Percentiles rank a stretch among this genome's conserved stretches.
Evolutionary conservation across 257 asterid genomes (phyloP).

Genomic region (Scutellaria minor): DNA sequence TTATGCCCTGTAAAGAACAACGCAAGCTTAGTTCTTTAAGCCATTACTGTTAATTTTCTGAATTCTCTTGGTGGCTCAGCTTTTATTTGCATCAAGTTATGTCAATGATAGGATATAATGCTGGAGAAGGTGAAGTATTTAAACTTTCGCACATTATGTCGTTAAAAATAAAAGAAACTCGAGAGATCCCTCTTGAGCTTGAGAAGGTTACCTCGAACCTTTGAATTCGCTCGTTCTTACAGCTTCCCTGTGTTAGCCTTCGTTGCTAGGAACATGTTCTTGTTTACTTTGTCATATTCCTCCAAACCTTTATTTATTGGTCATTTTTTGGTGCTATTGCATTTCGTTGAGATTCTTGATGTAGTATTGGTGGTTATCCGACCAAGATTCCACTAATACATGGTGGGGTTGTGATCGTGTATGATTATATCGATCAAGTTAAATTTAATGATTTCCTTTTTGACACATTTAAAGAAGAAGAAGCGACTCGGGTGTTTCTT

Average conservation of each 20-base stretch:
- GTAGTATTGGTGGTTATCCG: background rate
- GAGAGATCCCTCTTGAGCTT: too few species aligned
- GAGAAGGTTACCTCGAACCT: background rate
- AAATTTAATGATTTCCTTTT: background rate
- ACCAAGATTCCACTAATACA: slow-evolving; percentile 2
- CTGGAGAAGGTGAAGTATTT: too few species aligned
- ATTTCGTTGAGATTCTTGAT: background rate
- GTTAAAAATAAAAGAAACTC: too few species aligned
- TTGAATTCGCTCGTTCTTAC: background rate
- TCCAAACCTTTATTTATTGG: background rate
- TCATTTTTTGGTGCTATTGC: too few species aligned
- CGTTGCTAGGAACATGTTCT: background rate
- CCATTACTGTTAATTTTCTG: background rate
- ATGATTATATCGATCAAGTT: background rate
- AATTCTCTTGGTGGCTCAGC: background rate
- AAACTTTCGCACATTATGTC: too few species aligned
- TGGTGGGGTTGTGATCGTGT: background rate
- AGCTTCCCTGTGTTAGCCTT: too few species aligned
- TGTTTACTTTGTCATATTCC: background rate
- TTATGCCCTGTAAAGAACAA: background rate
- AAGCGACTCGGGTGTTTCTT: background rate
- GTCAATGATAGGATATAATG: background rate
- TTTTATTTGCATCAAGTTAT: background rate
- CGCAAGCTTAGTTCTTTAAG: slow-evolving; percentile 1
- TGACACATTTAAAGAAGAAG: background rate